Conservation (phyloP, 176 grass and related monocot genomes). For the Oryza glumipatula region DNA sequence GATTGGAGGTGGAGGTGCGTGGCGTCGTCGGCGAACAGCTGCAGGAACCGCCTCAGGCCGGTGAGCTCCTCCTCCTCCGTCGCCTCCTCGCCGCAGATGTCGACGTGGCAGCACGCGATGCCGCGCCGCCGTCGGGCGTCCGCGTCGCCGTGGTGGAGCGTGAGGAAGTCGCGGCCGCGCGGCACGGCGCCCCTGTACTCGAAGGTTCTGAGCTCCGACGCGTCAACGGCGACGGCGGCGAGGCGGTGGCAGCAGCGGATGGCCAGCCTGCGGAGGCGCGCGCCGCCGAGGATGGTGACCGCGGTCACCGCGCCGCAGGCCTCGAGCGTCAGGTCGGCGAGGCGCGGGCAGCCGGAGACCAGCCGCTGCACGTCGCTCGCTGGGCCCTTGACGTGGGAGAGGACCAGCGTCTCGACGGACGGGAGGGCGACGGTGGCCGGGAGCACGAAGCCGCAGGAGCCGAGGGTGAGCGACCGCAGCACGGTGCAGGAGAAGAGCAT, state of each 20-base stretch:
- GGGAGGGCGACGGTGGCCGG: not conserved
- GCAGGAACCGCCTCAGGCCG: not conserved
- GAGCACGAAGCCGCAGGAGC: not conserved
- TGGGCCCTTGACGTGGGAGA: not conserved
- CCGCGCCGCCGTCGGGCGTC: not conserved
- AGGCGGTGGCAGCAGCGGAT: constrained; percentile 32
- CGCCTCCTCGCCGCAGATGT: not conserved
- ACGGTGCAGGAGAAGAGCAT: constrained; percentile 10
- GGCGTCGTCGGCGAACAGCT: not conserved
- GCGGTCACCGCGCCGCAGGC: not conserved
- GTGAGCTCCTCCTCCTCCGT: not conserved
- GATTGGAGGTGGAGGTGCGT: not conserved
- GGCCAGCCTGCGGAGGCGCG: constrained; percentile 1
- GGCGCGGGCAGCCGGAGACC: not conserved
- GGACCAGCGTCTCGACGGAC: not conserved
- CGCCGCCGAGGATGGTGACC: not conserved
- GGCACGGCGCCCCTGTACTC: constrained; percentile 12
- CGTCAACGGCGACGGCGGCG: not conserved
- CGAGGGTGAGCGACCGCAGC: not conserved
- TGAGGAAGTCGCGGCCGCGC: not conserved
- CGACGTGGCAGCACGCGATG: not conserved
- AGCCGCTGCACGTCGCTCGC: constrained; percentile 11
- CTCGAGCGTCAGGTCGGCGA: constrained; percentile 14
- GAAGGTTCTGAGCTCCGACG: not conserved
- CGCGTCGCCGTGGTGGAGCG: not conserved